Evolutionary conservation across 768 basidiomycete species (phyloP).

Genomic region (Hericium alpestre): DNA sequence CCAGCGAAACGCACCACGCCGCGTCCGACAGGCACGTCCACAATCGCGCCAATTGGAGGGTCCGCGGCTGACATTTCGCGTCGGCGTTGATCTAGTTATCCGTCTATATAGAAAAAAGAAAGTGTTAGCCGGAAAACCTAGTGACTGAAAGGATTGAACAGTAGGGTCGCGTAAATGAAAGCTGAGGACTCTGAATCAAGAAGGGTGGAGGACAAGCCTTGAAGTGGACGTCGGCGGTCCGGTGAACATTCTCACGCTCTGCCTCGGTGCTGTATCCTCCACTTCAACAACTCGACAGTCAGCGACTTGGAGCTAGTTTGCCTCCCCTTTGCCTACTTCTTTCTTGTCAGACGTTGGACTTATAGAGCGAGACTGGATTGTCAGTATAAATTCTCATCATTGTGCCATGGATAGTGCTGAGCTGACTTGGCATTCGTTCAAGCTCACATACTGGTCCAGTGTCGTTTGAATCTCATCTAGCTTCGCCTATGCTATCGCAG

Average conservation of each 20-base stretch:
- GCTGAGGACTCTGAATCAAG: not conserved
- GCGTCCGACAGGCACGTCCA: conserved; percentile 68
- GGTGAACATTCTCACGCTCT: no score
- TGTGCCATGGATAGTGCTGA: no score
- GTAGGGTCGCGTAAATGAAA: not conserved
- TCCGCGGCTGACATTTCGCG: conserved; percentile 20
- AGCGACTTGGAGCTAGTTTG: not conserved
- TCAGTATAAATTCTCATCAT: no score
- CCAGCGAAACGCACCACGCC: conserved; percentile 86
- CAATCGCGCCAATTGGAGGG: conserved; percentile 58
- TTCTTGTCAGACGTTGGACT: no score
- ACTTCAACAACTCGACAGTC: not conserved
- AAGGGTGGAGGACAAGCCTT: not conserved
- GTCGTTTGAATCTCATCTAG: not conserved
- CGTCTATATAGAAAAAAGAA: not conserved
- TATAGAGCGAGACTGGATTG: no score
- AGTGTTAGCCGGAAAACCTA: not conserved
- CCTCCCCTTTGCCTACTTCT: no score
- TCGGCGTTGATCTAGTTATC: not conserved
- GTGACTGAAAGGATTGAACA: not conserved
- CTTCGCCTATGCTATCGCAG: not conserved
- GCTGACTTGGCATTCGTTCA: no score
- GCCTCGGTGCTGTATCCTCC: not conserved
- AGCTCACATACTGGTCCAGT: no score
- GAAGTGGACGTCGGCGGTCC: no score